phyloP scores from a whole-genome alignment of 495 filamentous ascomycete species.

The Daldinia childiae region DNA sequence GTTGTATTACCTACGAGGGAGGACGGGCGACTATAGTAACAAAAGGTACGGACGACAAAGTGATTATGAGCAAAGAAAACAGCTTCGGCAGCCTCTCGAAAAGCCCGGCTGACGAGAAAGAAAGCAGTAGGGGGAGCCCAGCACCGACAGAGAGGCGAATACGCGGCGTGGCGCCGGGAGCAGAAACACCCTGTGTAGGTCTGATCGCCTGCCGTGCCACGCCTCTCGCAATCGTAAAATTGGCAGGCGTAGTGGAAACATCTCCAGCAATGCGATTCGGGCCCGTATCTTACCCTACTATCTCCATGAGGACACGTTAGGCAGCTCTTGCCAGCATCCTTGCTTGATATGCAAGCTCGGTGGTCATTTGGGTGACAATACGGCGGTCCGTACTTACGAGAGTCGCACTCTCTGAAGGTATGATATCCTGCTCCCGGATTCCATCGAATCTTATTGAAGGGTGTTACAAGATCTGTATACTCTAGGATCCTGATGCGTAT shows the following conservation, averaged over 20 bases:
- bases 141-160: constrained; percentile 9
- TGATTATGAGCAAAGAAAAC: neutral
- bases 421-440: neutral
- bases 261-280: neutral
- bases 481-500: neutral
- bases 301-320: neutral
- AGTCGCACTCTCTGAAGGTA: constrained; percentile 1
- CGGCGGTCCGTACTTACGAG: constrained; percentile 1
- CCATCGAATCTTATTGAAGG: neutral
- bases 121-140: constrained; percentile 4
- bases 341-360: neutral
- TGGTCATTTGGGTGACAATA: constrained; percentile 1
- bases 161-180: neutral
- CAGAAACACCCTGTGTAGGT: neutral
- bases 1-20: neutral
- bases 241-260: constrained; percentile 2
- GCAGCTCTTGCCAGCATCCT: neutral
- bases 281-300: neutral
- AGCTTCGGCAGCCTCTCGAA: neutral
- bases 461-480: neutral
- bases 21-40: neutral
- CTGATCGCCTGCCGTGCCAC: neutral
- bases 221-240: constrained; percentile 6
- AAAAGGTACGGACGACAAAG: constrained; percentile 2
- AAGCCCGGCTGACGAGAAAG: constrained; percentile 2